Base-by-base conservation (phyloP, 2,329 filamentous ascomycete genomes). In the Penicillium sp. region DNA sequence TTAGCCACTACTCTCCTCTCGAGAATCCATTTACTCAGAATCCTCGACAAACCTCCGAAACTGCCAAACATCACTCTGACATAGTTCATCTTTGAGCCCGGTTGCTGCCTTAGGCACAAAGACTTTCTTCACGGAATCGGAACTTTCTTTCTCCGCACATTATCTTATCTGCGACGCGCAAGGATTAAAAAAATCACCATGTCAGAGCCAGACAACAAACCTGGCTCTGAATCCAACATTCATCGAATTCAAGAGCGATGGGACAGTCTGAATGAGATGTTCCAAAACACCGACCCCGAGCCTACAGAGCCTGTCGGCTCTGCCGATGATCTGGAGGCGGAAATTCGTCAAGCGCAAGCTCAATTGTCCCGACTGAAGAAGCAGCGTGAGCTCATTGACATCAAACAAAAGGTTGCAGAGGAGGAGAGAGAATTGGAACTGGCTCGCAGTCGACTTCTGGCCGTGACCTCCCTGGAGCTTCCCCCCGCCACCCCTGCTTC, bases 381-480 rank as follows among this genome's bases (percentile, higher is more conserved):
- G 43, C 54, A 56, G 43, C 54, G 54, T 7, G 49, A 53, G 43
- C 54, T 56, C 49, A 56, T 56, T 47, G 54, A 56, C 15, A 56
- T 56, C 49, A 51, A 56, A 25, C 54, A 56, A 31, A 52, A 56
- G 29, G 54, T 56, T 19, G 54, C 54, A 15, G 54, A 56, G 23
- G 54, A 56, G 23, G 34, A 44, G 7, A 41, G 41, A 15, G 49
- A 46, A 33, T n/a, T 56, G 27, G 41, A 56, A 47, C 15, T 33
- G 21, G 54, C 54, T 34, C 54, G 54, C n/a, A 33, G 15, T n/a
- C 49, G 54, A 7, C 49, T 56, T 9, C 16, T 46, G 29, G 54
- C 54, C 15, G 40, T 15, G 8, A 47, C 40, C 3, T 34, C 25
- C 13, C 5, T 27, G 33, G 40, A 52, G 10, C 1, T 43, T 19